phyloP scores from a whole-genome alignment of 805 yeast genomes.

The Danielozyma ontarioensis region DNA sequence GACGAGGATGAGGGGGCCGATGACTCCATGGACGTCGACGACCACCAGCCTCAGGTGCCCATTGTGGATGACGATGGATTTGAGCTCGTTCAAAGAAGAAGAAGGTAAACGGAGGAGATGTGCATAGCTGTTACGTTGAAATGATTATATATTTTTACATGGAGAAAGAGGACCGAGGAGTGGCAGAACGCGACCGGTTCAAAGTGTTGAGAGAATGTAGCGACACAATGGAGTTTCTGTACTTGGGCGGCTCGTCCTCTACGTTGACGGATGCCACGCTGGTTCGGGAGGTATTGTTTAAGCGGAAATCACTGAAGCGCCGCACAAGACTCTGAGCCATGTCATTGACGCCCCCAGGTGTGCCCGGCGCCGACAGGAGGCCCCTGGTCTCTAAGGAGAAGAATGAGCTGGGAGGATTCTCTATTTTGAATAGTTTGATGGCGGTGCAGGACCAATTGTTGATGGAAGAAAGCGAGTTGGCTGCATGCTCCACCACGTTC shows the following conservation, averaged over 20 bases:
- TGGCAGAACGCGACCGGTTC: slow-evolving; percentile 22
- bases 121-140: too few species aligned
- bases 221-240: slow-evolving; percentile 29
- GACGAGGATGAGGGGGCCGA: slow-evolving; percentile 44
- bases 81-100: slow-evolving; percentile 68
- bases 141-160: too few species aligned
- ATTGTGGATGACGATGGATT: slow-evolving; percentile 92
- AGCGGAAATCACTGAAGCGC: slow-evolving; percentile 42
- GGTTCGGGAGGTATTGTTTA: slow-evolving; percentile 20
- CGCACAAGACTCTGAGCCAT: slow-evolving; percentile 45
- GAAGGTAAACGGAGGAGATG: too few species aligned
- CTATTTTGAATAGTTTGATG: slow-evolving; percentile 46
- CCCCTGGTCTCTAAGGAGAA: slow-evolving; percentile 10
- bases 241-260: slow-evolving; percentile 20
- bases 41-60: slow-evolving; percentile 46
- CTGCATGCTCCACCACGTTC: slow-evolving; percentile 15
- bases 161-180: not conserved
- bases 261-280: slow-evolving; percentile 17
- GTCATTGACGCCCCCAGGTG: slow-evolving; percentile 13
- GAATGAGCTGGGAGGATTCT: slow-evolving; percentile 3
- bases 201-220: slow-evolving; percentile 37
- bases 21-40: slow-evolving; percentile 29
- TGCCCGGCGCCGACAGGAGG: slow-evolving; percentile 12
- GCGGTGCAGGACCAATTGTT: slow-evolving; percentile 52
- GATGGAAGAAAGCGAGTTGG: slow-evolving; percentile 24